These are phyloP conservation scores for Leishmania arabica DNA, from an alignment of 208 protist genomes.

Conservation along the genomic window DNA sequence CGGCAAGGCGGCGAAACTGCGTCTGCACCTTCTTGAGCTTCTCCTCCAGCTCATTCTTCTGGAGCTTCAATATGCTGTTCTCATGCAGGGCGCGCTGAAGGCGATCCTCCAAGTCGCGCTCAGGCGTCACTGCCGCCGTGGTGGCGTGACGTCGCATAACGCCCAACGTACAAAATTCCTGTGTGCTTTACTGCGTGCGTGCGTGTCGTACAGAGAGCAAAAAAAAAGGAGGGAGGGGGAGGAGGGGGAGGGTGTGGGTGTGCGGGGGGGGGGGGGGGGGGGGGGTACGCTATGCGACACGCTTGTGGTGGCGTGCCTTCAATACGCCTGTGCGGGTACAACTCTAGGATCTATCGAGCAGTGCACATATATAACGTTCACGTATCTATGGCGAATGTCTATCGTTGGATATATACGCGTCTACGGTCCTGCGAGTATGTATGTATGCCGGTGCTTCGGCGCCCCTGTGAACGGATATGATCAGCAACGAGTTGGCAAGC, in stretches of 20 bases:
- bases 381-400: not conserved
- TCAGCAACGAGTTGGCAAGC: not conserved
- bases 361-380: not conserved
- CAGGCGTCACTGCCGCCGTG: conserved; percentile 4
- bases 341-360: not conserved
- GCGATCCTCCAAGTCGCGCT: conserved; percentile 50
- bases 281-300: not conserved
- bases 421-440: not conserved
- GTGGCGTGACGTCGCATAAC: conserved; percentile 24
- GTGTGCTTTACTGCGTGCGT: not conserved
- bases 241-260: too few relatives aligned
- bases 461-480: not conserved
- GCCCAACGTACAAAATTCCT: not conserved
- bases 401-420: not conserved
- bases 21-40: conserved; percentile 71
- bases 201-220: not conserved
- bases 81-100: conserved; percentile 77
- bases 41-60: conserved; percentile 55
- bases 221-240: not conserved
- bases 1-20: conserved; percentile 76
- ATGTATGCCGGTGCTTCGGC: not conserved
- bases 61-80: conserved; percentile 61
- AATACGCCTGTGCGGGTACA: not conserved
- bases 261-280: not conserved
- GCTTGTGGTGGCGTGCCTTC: too few relatives aligned